These are phyloP conservation scores for Solanum peruvianum DNA, from an alignment of 257 asterid species.

Conservation along the genomic window DNA sequence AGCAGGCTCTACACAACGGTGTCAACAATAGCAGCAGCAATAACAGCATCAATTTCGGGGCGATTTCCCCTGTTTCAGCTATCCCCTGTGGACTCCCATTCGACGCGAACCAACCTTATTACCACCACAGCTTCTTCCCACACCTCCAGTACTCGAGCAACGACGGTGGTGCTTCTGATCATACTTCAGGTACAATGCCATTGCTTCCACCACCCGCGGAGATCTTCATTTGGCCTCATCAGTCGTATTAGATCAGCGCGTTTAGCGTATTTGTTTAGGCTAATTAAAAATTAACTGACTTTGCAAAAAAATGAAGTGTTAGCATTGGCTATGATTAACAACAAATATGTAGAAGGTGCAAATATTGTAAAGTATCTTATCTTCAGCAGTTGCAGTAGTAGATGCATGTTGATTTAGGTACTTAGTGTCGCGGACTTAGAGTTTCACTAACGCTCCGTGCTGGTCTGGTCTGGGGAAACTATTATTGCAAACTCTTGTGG, in stretches of 20 bases:
- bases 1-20: constrained; percentile 29
- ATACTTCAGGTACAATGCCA: constrained; percentile 19
- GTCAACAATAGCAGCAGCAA: constrained; percentile 8
- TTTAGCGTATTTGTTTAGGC: constrained; percentile 7
- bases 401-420: not conserved
- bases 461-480: not conserved
- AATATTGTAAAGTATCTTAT: constrained; percentile 27
- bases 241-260: constrained; percentile 33
- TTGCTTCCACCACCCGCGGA: constrained; percentile 46
- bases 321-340: not conserved
- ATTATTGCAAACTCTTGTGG: constrained; percentile 21
- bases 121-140: constrained; percentile 50
- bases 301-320: not conserved
- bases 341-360: constrained; percentile 9
- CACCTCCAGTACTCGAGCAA: constrained; percentile 22
- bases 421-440: not conserved
- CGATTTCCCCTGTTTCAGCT: constrained; percentile 33
- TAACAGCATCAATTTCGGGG: constrained; percentile 42
- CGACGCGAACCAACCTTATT: constrained; percentile 24
- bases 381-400: constrained; percentile 7
- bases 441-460: not conserved
- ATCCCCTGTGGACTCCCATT: constrained; percentile 59
- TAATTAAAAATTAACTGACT: not conserved
- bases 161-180: not conserved
- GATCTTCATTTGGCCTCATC: constrained; percentile 83